Percentiles rank a stretch among this genome's conserved stretches.
These are phyloP conservation scores for Entoloma clypeatum DNA, from an alignment of 1,284 basidiomycete genomes.

Conservation along the genomic window DNA sequence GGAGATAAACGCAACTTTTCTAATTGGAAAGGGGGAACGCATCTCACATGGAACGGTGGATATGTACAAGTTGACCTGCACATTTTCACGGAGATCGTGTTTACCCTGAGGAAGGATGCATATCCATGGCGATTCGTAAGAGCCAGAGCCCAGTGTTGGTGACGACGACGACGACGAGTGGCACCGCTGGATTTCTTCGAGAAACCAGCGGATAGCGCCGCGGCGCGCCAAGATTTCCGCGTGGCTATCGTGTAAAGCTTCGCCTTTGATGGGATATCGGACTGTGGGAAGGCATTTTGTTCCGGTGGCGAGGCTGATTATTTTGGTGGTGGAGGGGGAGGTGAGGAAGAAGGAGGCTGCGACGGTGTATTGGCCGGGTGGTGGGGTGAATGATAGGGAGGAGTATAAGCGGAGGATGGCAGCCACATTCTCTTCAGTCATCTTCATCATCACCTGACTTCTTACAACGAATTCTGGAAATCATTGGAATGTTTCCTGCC, in stretches of 20 bases:
- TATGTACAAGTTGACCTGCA: slow-evolving; percentile 71
- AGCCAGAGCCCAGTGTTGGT: slow-evolving; percentile 7
- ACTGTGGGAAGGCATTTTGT: slow-evolving; percentile 79
- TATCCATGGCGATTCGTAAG: slow-evolving; percentile 45
- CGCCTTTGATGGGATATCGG: slow-evolving; percentile 66
- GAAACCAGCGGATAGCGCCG: slow-evolving; percentile 76
- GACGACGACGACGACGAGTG: slow-evolving; percentile 7
- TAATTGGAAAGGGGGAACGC: slow-evolving; percentile 6
- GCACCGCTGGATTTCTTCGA: slow-evolving; percentile 58
- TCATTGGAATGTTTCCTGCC: no score
- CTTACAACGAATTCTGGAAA: no score
- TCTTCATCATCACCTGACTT: no score
- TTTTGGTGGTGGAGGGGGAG: slow-evolving; percentile 31
- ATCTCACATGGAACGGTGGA: slow-evolving; percentile 85
- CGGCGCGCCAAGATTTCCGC: slow-evolving; percentile 87
- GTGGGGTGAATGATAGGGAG: slow-evolving; percentile 44
- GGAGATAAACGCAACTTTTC: slow-evolving; percentile 11
- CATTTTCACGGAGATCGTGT: slow-evolving; percentile 49
- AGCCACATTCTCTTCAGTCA: slow-evolving; percentile 17
- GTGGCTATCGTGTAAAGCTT: slow-evolving; percentile 85
- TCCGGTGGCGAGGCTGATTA: slow-evolving; percentile 78
- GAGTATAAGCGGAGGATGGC: slow-evolving; percentile 41
- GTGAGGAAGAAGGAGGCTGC: slow-evolving; percentile 57
- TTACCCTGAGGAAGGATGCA: slow-evolving; percentile 30
- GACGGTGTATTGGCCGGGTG: slow-evolving; percentile 51